Conservation (phyloP, 768 basidiomycete genomes). For the Erythrobasidium yunnanense region DNA sequence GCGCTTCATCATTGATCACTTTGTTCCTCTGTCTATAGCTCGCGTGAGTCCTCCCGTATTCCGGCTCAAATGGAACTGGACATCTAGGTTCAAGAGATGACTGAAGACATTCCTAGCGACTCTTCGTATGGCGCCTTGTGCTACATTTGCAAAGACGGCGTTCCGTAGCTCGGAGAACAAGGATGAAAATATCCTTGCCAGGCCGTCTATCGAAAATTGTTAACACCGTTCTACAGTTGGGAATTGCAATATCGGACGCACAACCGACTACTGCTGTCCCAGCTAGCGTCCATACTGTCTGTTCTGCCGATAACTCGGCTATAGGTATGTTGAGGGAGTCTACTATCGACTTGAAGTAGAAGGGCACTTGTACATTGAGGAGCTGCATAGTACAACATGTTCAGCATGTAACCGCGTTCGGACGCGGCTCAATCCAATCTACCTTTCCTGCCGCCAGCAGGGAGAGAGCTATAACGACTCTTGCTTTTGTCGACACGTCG, state of each 20-base stretch:
- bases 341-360: constrained; percentile 82
- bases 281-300: constrained; percentile 77
- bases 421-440: constrained; percentile 31
- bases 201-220: constrained; percentile 55
- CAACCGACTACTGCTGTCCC: constrained; percentile 86
- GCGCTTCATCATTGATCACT: constrained; percentile 48
- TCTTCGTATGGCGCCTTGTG: constrained; percentile 83
- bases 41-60: constrained; percentile 93
- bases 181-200: constrained; percentile 76
- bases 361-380: constrained; percentile 94
- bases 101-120: constrained; percentile 93
- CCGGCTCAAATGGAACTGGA: constrained; percentile 80
- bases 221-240: background rate
- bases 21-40: constrained; percentile 94
- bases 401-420: background rate
- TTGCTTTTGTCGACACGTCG: constrained; percentile 63
- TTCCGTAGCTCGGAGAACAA: constrained; percentile 85
- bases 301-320: constrained; percentile 48
- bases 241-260: constrained; percentile 45
- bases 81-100: constrained; percentile 77
- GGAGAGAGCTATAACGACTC: constrained; percentile 70
- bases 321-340: constrained; percentile 80
- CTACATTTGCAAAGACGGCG: constrained; percentile 89
- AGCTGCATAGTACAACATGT: constrained; percentile 48
- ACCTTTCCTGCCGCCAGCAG: constrained; percentile 80